Percentiles rank a stretch among this genome's conserved stretches.
Conservation (phyloP, 257 asterid species). For the Avicennia marina region DNA sequence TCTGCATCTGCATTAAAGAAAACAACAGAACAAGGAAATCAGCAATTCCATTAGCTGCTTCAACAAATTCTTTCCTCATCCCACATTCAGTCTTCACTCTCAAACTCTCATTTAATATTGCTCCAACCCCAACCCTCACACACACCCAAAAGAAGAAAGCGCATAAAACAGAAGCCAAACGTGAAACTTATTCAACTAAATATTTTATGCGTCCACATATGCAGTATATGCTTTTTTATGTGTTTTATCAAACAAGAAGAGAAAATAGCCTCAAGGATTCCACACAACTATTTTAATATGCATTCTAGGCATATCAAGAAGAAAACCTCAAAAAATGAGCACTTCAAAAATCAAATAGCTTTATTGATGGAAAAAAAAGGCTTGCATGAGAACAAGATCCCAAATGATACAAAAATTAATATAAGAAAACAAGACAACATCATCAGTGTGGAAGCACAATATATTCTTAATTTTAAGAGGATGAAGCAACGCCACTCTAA, state of each 20-base stretch:
- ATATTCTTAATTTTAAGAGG: background rate
- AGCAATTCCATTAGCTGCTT: background rate
- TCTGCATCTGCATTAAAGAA: conserved; percentile 22
- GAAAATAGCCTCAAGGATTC: background rate
- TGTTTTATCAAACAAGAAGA: background rate
- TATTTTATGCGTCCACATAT: background rate
- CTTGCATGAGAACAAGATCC: background rate
- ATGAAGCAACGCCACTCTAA: background rate
- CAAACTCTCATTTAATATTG: no score
- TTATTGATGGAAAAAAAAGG: background rate
- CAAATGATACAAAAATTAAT: background rate
- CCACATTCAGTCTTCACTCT: no score
- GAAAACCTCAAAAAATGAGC: background rate
- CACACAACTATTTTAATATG: background rate
- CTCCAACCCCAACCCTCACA: no score
- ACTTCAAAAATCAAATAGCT: no score
- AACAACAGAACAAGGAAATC: background rate
- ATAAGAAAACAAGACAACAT: background rate
- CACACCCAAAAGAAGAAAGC: no score
- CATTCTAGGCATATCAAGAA: no score
- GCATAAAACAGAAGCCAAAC: background rate
- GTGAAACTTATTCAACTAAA: no score
- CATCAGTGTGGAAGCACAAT: background rate
- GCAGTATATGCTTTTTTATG: no score
- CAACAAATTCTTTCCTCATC: no score